phyloP scores from a whole-genome alignment of 2,329 filamentous ascomycete genomes.

The Fonsecaea nubica region DNA sequence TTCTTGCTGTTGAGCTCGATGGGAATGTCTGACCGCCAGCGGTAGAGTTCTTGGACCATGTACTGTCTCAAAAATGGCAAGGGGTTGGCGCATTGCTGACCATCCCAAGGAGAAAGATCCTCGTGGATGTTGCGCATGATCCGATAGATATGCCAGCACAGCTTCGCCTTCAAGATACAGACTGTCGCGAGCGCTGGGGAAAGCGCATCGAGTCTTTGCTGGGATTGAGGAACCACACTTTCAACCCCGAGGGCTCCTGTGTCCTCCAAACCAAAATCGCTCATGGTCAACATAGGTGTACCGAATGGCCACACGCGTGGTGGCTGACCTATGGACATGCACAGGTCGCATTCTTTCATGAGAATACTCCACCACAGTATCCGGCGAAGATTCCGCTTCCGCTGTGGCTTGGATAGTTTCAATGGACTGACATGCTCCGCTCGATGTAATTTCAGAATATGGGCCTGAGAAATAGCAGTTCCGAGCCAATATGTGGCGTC shows the following conservation, averaged over 20 bases:
- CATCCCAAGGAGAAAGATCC: background rate
- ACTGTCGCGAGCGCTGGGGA: background rate
- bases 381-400: conserved; percentile 9
- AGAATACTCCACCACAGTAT: conserved; percentile 11
- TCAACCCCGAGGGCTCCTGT: background rate
- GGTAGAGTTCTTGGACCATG: conserved; percentile 2
- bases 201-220: conserved; percentile 1
- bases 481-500: conserved; percentile 15
- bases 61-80: background rate
- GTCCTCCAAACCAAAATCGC: background rate
- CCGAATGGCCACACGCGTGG: conserved; percentile 6
- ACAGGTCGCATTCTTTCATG: conserved; percentile 15
- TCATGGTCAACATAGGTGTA: conserved; percentile 2
- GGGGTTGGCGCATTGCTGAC: background rate
- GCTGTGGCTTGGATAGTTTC: background rate
- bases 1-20: background rate
- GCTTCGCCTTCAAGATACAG: conserved; percentile 10
- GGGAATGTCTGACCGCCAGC: conserved; percentile 1
- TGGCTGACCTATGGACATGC: conserved; percentile 9
- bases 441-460: conserved; percentile 8
- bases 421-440: background rate
- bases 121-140: conserved; percentile 9
- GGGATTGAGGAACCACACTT: background rate
- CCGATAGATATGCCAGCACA: conserved; percentile 2
- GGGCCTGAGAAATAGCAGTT: background rate